phyloP scores from a whole-genome alignment of 2,329 filamentous ascomycete species.

The Diplodia intermedia region DNA sequence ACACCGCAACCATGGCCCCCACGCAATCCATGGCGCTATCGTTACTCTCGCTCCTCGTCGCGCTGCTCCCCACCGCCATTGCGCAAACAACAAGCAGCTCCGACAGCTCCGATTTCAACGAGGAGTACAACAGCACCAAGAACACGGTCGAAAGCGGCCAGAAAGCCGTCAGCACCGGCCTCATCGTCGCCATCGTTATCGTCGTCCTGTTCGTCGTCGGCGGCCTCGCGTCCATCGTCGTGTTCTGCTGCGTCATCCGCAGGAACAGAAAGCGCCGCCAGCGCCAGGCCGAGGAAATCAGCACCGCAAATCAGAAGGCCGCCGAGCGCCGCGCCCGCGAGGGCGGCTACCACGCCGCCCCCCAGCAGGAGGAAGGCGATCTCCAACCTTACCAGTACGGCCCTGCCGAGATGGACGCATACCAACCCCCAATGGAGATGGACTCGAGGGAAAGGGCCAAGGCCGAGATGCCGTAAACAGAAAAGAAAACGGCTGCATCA shows the following conservation, averaged over 20 bases:
- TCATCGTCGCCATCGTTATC: slow-evolving; percentile 18
- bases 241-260: slow-evolving; percentile 19
- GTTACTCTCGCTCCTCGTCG: not conserved
- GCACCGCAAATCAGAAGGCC: slow-evolving; percentile 9
- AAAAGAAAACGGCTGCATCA: not conserved
- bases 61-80: not conserved
- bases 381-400: slow-evolving; percentile 11
- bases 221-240: not conserved
- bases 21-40: not conserved
- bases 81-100: not conserved
- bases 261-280: slow-evolving; percentile 9
- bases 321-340: slow-evolving; percentile 9
- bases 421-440: slow-evolving; percentile 1
- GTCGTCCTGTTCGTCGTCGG: not conserved
- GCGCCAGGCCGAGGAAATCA: slow-evolving; percentile 9
- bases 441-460: slow-evolving; percentile 7
- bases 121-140: not conserved
- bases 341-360: slow-evolving; percentile 5
- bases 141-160: too few relatives aligned
- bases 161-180: not conserved
- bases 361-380: not conserved
- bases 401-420: slow-evolving; percentile 11
- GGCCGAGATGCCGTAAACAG: slow-evolving; percentile 17
- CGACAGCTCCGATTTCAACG: not conserved
- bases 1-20: slow-evolving; percentile 13